Base-by-base conservation (phyloP, 495 filamentous ascomycete species). In the Staphylotrichum longicolle region DNA sequence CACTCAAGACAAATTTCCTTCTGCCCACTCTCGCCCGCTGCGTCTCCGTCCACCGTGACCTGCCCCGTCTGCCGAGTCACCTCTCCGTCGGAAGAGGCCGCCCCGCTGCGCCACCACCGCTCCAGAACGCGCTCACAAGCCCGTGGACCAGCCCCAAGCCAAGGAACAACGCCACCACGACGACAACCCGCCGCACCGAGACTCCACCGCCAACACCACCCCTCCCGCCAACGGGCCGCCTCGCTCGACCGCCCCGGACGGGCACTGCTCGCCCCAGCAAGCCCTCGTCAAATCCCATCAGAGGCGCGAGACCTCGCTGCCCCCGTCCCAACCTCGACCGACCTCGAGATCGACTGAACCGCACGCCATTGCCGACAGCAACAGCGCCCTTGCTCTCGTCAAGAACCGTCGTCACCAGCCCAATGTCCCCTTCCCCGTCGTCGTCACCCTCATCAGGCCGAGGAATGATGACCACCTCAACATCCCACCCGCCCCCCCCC, bases 111-210 rank as follows among this genome's bases (percentile, higher is more conserved):
- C 54, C 55, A 39, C 55, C 55, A 14, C 1, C 44, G 5, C 8
- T 33, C 44, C 51, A 27, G 30, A 51, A 34, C 12, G 44, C 33
- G 11, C 44, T 47, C 33, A 51, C 32, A 20, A 55, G 15, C 12
- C 60, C 34, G 7, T 50, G 60, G 15, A 51, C 37, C 27, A 62
- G 27, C 39, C 20, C 60, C 42, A 62, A 6, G 5, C 15, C 52
- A 20, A 54, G 4, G 10, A 62, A 27, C 37, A 62, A 2, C 44
- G 27, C 53, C 46, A 62, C 34, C 12, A 51, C 33, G 9, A 62
- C 11, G 2, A 62, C 3, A 2, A 47, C 45, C 11, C 46, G 44
- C 39, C 53, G 45, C 52, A 57, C 12, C 3, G 42, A 12, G 33
- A 32, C 40, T 12, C 39, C 39, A 44, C 27, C 53, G 11, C 20